Evolutionary conservation across 192 early-diverging fungal species (phyloP), one percentile per base, ranked within the genome.

Genomic region (Pilobolus umbonatus): DNA sequence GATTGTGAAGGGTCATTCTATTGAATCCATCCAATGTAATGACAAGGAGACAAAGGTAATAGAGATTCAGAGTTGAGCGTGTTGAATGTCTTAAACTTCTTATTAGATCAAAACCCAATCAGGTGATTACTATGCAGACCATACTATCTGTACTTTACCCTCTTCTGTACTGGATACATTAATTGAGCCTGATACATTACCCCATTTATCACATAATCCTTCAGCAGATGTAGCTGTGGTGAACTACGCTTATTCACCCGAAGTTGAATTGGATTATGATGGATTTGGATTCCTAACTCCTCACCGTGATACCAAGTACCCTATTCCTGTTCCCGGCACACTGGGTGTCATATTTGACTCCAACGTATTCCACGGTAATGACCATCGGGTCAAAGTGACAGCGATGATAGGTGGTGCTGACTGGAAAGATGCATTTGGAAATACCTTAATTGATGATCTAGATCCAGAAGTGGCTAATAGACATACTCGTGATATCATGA

Each of bases 261-360:
- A 62, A 11, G 29, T 2, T 2, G 26, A 39, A n/a, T 57, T 82
- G 1, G 75, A 80, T 0, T 76, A 88, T 10, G 77, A 85, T 42
- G 95, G 95, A 1, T 98, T 98, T 74, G 95, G 95, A 6, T 96
- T 89, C 59, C 78, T 98, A 21, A 84, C 91, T 11, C 95, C 95
- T 5, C 77, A 80, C 34, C 64, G 57, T 8, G 73, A 76, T 15
- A 62, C 74, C 5, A 24, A 56, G 7, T 35, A 53, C 2, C 42
- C 34, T 1, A 39, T 55, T 3, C 65, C 57, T 7, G 31, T 67
- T 5, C 68, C 68, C 6, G 74, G 69, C 25, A 75, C 85, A 5
- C 70, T 98, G 10, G 95, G 95, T 10, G 78, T 85, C 14, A 87
- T 96, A 7, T 93, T 95, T 69, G 95, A 98, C 62, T 92, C 91